Base-by-base conservation (phyloP, 805 yeast genomes). In the Suhomyces sp. region DNA sequence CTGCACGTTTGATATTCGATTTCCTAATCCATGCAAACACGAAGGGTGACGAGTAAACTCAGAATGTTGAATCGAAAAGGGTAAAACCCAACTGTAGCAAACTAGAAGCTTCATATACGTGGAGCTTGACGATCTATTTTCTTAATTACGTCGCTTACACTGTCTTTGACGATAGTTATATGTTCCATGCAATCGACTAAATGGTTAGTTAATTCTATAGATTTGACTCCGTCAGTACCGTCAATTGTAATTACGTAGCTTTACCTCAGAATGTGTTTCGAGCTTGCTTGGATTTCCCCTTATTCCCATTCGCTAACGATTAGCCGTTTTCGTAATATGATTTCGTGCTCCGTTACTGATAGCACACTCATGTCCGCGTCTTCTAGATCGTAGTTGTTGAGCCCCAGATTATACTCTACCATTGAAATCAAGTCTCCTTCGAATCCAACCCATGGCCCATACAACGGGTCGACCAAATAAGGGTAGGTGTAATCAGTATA, bases 371-470 rank as follows among this genome's bases (percentile, higher is more conserved):
- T 41, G 44, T 60, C 64, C 2, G 68, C 71, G 12, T 50, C 55
- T 51, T 63, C 72, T 27, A 64, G 33, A 41, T 56, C 64, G 44
- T 22, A 23, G 13, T 46, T 55, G 19, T 48, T 48, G n/a, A 47
- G 17, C 6, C 54, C 55, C 15, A 48, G 47, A 19, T 63, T 58
- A 50, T 60, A 74, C 29, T 73, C 70, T 17, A 79, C 67, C 62
- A 71, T 68, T 46, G 78, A 75, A 10, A 81, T 71, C 50, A 66
- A 68, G 57, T 82, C 82, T 0, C 84, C 85, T 33, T 75, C 78
- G 57, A 82, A 82, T 9, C 84, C 86, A 23, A 81, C 68, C 80
- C 84, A 77, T 7, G 85, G 83, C 0, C 86, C 86, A 57, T 81
- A 73, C 52, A 81, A 62, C 5, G 77, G 74, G 52, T 80, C 80